Percentiles rank a stretch among this genome's conserved stretches.
phyloP scores from a whole-genome alignment of 2,329 filamentous ascomycete species.

The Diplodia corticola region DNA sequence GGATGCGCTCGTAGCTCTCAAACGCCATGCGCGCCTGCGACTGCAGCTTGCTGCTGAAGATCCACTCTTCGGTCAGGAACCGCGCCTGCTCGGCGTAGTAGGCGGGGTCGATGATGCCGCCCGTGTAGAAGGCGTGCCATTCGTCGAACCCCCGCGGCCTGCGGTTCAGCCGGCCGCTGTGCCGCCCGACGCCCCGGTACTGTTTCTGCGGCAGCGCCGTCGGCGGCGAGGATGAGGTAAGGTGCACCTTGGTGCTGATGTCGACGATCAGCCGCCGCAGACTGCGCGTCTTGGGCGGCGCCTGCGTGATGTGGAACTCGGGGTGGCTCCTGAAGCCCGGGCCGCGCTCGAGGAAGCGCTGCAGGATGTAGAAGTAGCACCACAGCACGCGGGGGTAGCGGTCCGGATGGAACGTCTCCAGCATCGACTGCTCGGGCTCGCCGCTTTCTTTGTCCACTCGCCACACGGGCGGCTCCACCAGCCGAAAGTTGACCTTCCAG shows the following conservation, averaged over 20 bases:
- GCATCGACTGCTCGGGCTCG: constrained; percentile 17
- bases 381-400: constrained; percentile 13
- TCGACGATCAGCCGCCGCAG: background rate
- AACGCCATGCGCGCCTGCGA: constrained; percentile 5
- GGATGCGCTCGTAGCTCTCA: constrained; percentile 1
- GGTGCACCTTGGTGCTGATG: background rate
- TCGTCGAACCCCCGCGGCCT: background rate
- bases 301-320: constrained; percentile 9
- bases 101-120: background rate
- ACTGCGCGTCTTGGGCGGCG: constrained; percentile 7
- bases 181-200: background rate
- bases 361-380: constrained; percentile 6
- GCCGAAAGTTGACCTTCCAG: background rate
- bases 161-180: background rate
- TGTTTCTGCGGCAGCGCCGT: background rate
- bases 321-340: constrained; percentile 7
- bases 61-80: background rate
- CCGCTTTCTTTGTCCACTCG: background rate
- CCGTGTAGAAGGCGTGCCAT: background rate
- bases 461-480: background rate
- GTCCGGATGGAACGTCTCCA: constrained; percentile 13
- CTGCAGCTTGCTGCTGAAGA: background rate
- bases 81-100: background rate
- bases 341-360: constrained; percentile 16
- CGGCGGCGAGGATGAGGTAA: background rate